Conservation (phyloP, 345 rosid genomes). For the Salix viminalis region DNA sequence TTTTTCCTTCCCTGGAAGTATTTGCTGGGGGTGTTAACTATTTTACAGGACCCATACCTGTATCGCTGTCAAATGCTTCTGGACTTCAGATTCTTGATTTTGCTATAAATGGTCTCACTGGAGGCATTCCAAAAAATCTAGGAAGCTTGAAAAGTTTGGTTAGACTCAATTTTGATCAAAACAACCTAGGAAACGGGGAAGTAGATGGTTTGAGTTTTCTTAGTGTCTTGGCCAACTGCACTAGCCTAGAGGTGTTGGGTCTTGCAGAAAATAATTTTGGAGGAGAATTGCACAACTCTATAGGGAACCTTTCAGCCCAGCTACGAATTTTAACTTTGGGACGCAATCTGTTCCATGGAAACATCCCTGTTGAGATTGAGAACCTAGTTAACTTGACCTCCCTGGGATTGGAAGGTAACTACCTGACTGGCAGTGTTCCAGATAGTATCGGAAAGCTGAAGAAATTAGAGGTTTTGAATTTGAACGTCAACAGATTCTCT, state of each 20-base stretch:
- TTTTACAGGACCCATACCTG: slow-evolving; percentile 26
- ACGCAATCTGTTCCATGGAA: slow-evolving; percentile 4
- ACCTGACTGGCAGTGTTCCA: slow-evolving; percentile 21
- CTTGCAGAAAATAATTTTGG: slow-evolving; percentile 3
- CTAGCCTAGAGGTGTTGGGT: slow-evolving; percentile 20
- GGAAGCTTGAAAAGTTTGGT: slow-evolving; percentile 11
- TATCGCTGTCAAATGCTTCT: slow-evolving; percentile 25
- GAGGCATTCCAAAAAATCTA: slow-evolving; percentile 11
- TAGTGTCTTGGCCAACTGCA: slow-evolving; percentile 21
- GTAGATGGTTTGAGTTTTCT: slow-evolving; percentile 23
- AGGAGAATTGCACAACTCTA: slow-evolving; percentile 28
- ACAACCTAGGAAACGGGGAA: slow-evolving; percentile 21
- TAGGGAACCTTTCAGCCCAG: slow-evolving; percentile 18
- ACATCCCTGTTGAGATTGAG: slow-evolving; percentile 19
- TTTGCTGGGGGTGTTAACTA: slow-evolving; percentile 27
- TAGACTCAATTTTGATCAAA: slow-evolving; percentile 24
- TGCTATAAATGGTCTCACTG: slow-evolving; percentile 16
- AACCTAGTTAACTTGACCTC: slow-evolving; percentile 3
- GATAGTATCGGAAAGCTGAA: slow-evolving; percentile 15
- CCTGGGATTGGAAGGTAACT: slow-evolving; percentile 20
- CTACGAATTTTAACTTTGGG: slow-evolving; percentile 8
- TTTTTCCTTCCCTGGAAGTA: slow-evolving; percentile 9
- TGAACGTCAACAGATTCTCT: slow-evolving; percentile 8
- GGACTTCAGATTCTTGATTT: slow-evolving; percentile 24
- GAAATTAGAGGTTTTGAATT: slow-evolving; percentile 1